A percentile compares a stretch with the other conserved stretches of the same genome.
Conservation (phyloP, 495 filamentous ascomycete species). For the Astrothelium macrocarpum region DNA sequence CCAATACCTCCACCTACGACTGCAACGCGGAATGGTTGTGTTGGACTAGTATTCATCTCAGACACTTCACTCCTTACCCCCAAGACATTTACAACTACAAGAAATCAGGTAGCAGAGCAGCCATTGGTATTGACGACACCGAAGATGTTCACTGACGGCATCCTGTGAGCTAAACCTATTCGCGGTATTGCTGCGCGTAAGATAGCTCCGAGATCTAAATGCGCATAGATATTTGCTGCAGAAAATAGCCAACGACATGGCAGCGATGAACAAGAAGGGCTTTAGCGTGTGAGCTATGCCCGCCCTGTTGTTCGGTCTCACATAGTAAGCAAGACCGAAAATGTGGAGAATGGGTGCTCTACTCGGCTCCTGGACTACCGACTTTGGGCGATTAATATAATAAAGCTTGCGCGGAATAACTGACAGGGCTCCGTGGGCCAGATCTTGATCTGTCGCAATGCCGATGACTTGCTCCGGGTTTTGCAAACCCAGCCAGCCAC, state of each 20-base stretch:
- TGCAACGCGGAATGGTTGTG: slow-evolving; percentile 6
- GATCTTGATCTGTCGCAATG: neutral
- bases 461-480: neutral
- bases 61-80: neutral
- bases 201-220: neutral
- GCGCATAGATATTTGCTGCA: neutral
- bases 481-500: neutral
- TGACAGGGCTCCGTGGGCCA: neutral
- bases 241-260: neutral
- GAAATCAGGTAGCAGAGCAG: neutral
- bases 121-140: neutral
- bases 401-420: too few relatives aligned
- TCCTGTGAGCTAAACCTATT: neutral
- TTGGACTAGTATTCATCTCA: neutral
- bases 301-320: neutral
- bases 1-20: slow-evolving; percentile 20
- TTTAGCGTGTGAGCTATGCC: neutral
- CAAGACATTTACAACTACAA: neutral
- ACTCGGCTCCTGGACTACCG: too few relatives aligned
- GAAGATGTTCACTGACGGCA: neutral
- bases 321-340: neutral
- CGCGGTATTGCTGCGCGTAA: neutral
- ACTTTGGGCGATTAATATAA: too few relatives aligned
- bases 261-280: neutral
- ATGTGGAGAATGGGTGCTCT: too few relatives aligned